These are phyloP conservation scores for Sporothrix variecibatus DNA, from an alignment of 2,329 filamentous ascomycete genomes.

Conservation along the genomic window DNA sequence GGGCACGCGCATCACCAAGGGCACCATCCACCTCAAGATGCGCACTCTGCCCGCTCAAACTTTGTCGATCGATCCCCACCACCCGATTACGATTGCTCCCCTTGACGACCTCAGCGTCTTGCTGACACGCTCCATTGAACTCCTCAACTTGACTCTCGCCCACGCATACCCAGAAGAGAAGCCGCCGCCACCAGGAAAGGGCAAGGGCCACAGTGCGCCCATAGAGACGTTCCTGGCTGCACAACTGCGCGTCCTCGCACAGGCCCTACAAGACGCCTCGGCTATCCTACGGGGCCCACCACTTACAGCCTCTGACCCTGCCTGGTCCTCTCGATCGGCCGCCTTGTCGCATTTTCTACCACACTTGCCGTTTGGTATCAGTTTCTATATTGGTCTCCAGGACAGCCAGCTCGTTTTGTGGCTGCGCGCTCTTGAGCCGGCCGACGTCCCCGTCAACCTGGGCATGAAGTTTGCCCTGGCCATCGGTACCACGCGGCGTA, in stretches of 20 bases:
- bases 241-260: slow-evolving; percentile 58
- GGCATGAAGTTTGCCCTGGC: slow-evolving; percentile 70
- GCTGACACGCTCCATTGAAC: slow-evolving; percentile 79
- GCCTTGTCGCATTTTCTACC: slow-evolving; percentile 49
- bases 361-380: slow-evolving; percentile 63
- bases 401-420: slow-evolving; percentile 71
- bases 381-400: slow-evolving; percentile 70
- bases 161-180: slow-evolving; percentile 42
- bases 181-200: background rate
- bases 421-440: slow-evolving; percentile 69
- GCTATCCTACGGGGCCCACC: slow-evolving; percentile 58
- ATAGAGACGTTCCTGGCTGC: slow-evolving; percentile 50
- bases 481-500: slow-evolving; percentile 63
- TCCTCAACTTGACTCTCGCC: slow-evolving; percentile 75
- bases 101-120: slow-evolving; percentile 72
- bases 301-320: slow-evolving; percentile 42
- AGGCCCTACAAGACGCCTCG: slow-evolving; percentile 55
- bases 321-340: slow-evolving; percentile 50
- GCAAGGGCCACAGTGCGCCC: background rate
- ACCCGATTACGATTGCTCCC: slow-evolving; percentile 64
- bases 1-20: slow-evolving; percentile 88
- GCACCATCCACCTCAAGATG: slow-evolving; percentile 76
- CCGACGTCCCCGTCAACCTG: slow-evolving; percentile 60
- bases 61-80: slow-evolving; percentile 50
- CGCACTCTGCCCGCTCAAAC: slow-evolving; percentile 62